Base-by-base conservation (phyloP, 257 asterid species). In the Fraxinus quadrangulata region DNA sequence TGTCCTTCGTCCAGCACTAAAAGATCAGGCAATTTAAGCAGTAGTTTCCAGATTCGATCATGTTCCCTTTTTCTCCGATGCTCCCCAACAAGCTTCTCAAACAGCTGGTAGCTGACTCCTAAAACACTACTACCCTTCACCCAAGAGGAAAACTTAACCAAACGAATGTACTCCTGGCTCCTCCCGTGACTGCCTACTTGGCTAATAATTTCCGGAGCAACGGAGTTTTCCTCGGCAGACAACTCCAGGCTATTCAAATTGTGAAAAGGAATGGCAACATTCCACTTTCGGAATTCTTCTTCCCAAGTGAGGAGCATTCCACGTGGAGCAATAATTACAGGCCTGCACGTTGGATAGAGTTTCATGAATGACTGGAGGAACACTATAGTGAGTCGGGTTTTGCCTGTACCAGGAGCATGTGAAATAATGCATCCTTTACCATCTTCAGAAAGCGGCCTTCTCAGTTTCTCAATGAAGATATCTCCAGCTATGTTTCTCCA, bases 371-470 rank as follows among this genome's bases (percentile, higher is more conserved):
- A 75, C 68, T 84, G 88, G 78, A 90, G 88, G 74, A 94, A 92
- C 40, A 88, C 91, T 36, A 94, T 82, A 8, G 91, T 83, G 45
- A 92, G 87, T 17, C 89, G 87, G 71, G 95, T 88, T 81, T 94
- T 91, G 73, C 98, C 97, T 0, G 97, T 92, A 31, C 97, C 96
- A n/a, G 97, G 98, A 4, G 92, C 96, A 65, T 94, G 98, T 2
- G 96, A 92, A 68, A 94, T 90, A 49, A 94, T 90, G 87, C 97
- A 91, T 77, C 98, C 96, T 7, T 86, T 79, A 54, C 97, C 92
- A 0, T 80, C 85, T 3, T 42, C 34, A 0, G 86, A 39, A 0
- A 84, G 75, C 0, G 78, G 84, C 11, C 45, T 67, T 36, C n/a
- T 39, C 45, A 89, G 86, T 12, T 88, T 88, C 59, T 94, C 79